Percentiles rank a stretch among this genome's conserved stretches.
Evolutionary conservation across 2,329 filamentous ascomycete species (phyloP).

Genomic region (Cladosporium sp.): DNA sequence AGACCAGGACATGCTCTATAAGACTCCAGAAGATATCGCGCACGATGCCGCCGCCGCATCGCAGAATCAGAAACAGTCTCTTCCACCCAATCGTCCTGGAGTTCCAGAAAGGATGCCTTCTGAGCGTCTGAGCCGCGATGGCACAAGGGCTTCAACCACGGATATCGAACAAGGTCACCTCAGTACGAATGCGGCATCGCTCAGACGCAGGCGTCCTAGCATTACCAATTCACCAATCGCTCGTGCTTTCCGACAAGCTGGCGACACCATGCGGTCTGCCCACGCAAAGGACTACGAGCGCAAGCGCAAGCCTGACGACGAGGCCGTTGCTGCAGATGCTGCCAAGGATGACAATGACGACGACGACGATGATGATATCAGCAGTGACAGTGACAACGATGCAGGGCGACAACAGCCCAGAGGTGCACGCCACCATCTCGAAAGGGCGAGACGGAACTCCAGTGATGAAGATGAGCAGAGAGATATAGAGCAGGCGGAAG

Average conservation of each 20-base stretch:
- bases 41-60: background rate
- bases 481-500: constrained; percentile 13
- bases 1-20: constrained; percentile 1
- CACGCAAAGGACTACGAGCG: constrained; percentile 93
- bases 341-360: constrained; percentile 30
- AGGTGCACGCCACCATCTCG: background rate
- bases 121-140: constrained; percentile 11
- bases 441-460: background rate
- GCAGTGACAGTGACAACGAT: constrained; percentile 15
- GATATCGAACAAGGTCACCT: constrained; percentile 28
- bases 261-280: constrained; percentile 74
- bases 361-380: constrained; percentile 33
- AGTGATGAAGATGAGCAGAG: constrained; percentile 1
- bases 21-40: background rate
- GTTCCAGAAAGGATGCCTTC: constrained; percentile 20
- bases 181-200: constrained; percentile 7
- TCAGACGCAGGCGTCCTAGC: constrained; percentile 21
- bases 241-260: constrained; percentile 54
- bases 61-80: background rate
- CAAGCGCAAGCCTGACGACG: constrained; percentile 57
- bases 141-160: constrained; percentile 22
- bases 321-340: constrained; percentile 28
- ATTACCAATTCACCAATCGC: constrained; percentile 39
- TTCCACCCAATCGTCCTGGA: background rate
- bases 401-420: constrained; percentile 6